These are phyloP conservation scores for Dictyostelium firmibasis DNA, from an alignment of 78 protist genomes.

Conservation along the genomic window DNA sequence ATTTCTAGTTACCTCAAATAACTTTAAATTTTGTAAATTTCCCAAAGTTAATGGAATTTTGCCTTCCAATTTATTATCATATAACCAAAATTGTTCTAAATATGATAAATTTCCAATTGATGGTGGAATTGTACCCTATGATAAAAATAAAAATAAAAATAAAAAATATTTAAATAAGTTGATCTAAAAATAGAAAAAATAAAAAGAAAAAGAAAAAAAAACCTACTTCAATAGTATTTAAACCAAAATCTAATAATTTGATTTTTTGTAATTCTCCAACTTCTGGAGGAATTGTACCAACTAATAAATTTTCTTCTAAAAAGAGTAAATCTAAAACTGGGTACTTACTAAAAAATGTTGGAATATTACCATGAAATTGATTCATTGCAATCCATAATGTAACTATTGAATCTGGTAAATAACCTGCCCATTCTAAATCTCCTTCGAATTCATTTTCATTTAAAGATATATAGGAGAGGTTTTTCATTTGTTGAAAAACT, in stretches of 20 bases:
- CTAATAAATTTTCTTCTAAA: slow-evolving; percentile 27
- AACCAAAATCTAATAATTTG: slow-evolving; percentile 57
- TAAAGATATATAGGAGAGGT: background rate
- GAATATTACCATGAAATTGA: slow-evolving; percentile 15
- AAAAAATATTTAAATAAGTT: background rate
- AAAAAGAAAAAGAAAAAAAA: background rate
- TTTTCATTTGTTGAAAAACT: background rate
- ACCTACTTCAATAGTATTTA: slow-evolving; percentile 29
- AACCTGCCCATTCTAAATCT: slow-evolving; percentile 8
- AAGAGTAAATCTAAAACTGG: slow-evolving; percentile 13
- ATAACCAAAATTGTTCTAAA: slow-evolving; percentile 45
- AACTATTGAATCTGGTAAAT: background rate
- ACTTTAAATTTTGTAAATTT: background rate
- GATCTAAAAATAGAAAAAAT: background rate
- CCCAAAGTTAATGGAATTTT: background rate
- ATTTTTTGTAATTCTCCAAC: background rate
- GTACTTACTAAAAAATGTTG: slow-evolving; percentile 3
- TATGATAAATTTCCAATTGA: background rate
- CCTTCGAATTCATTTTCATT: background rate
- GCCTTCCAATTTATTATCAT: slow-evolving; percentile 33
- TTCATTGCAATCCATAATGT: slow-evolving; percentile 59
- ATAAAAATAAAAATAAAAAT: background rate
- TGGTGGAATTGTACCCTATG: slow-evolving; percentile 31
- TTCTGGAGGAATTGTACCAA: slow-evolving; percentile 45
- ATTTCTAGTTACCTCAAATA: slow-evolving; percentile 54